Conservation (phyloP, 2,329 filamentous ascomycete genomes). For the Xylariaceae sp. region DNA sequence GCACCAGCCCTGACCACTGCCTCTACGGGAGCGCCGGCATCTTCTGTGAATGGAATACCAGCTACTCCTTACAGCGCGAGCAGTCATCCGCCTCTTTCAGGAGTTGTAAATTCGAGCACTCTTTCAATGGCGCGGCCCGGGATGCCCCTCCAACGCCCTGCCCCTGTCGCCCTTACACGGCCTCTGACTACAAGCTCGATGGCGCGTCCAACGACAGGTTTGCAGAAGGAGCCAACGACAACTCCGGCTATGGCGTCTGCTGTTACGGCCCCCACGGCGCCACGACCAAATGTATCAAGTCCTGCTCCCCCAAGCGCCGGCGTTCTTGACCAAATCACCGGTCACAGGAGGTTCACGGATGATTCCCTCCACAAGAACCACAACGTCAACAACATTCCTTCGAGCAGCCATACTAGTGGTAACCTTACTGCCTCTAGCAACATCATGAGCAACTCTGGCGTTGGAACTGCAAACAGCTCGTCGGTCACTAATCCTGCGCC, state of each 20-base stretch:
- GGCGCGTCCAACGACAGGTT: slow-evolving; percentile 19
- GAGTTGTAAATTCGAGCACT: slow-evolving; percentile 11
- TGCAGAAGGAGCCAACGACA: slow-evolving; percentile 18
- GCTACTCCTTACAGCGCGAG: slow-evolving; percentile 7
- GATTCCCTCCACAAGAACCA: slow-evolving; percentile 14
- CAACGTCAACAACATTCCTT: not conserved
- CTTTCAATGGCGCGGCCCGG: slow-evolving; percentile 20
- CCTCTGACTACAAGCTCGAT: slow-evolving; percentile 23
- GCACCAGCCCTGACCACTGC: slow-evolving; percentile 20
- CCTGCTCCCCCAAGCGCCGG: slow-evolving; percentile 27
- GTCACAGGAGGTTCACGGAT: slow-evolving; percentile 21
- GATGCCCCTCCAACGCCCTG: slow-evolving; percentile 26
- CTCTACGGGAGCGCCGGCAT: slow-evolving; percentile 9
- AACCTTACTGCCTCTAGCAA: not conserved
- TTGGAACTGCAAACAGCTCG: not conserved
- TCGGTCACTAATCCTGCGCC: not conserved
- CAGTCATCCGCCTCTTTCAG: not conserved
- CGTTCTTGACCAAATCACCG: slow-evolving; percentile 28
- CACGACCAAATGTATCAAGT: slow-evolving; percentile 21
- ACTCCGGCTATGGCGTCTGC: slow-evolving; percentile 2
- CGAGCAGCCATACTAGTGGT: not conserved
- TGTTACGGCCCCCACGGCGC: slow-evolving; percentile 4
- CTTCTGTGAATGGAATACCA: slow-evolving; percentile 13
- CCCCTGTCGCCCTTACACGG: slow-evolving; percentile 23
- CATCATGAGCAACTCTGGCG: not conserved